A percentile compares a stretch with the other conserved stretches of the same genome.
Conservation (phyloP, 108 stramenopile species). For the Chaetoceros muelleri region DNA sequence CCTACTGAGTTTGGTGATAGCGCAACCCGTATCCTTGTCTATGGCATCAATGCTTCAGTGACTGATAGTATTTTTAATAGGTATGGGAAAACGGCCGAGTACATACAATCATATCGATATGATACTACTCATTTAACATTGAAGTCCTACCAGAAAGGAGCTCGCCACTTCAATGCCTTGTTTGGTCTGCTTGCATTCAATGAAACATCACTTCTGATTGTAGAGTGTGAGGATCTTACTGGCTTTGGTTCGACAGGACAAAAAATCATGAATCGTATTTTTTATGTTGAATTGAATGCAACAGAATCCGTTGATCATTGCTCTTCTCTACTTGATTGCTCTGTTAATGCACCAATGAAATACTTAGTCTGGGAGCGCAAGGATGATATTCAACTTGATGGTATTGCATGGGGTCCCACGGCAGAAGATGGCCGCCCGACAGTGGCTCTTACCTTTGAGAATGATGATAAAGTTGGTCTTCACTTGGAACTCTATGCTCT, state of each 20-base stretch:
- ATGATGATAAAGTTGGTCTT: constrained; percentile 7
- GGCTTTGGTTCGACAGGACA: not conserved
- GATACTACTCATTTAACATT: constrained; percentile 7
- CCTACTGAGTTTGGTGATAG: constrained; percentile 6
- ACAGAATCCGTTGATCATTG: constrained; percentile 9
- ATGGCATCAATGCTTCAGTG: not conserved
- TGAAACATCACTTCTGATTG: constrained; percentile 6
- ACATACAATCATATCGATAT: constrained; percentile 3
- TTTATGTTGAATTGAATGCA: constrained; percentile 2
- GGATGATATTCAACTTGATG: constrained; percentile 5
- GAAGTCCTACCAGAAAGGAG: constrained; percentile 1
- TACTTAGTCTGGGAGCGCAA: constrained; percentile 9
- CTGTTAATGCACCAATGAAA: constrained; percentile 5
- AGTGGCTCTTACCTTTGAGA: constrained; percentile 6
- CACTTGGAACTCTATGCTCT: constrained; percentile 9
- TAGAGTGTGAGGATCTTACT: constrained; percentile 5
- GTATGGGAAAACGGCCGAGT: not conserved
- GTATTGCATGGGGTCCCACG: constrained; percentile 4
- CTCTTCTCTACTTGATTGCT: not conserved
- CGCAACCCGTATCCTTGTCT: constrained; percentile 6
- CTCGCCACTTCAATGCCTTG: constrained; percentile 10
- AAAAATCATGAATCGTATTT: constrained; percentile 11
- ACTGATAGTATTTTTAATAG: not conserved
- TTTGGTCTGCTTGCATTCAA: constrained; percentile 5
- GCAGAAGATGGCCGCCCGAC: not conserved